Evolutionary conservation across 345 rosid species (phyloP).

Genomic region (Gossypium australe): DNA sequence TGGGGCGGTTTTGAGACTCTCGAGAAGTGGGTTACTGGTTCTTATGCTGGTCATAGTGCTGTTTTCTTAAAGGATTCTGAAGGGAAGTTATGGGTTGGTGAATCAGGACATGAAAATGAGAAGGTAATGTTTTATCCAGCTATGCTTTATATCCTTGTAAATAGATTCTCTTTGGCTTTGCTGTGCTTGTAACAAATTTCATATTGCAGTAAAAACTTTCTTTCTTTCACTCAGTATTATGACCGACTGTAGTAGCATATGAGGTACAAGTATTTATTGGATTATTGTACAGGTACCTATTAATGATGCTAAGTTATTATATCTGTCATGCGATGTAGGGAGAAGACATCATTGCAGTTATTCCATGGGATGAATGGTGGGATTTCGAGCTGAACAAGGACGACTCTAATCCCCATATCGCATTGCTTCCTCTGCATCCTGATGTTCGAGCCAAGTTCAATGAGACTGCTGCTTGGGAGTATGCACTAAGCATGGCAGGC

Average conservation of each 20-base stretch:
- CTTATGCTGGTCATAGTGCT: conserved; percentile 96
- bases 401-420: conserved; percentile 87
- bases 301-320: neutral
- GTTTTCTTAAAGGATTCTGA: conserved; percentile 81
- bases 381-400: conserved; percentile 87
- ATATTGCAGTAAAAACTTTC: neutral
- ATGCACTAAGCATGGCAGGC: conserved; percentile 83
- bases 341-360: conserved; percentile 69
- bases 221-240: neutral
- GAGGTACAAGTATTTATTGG: neutral
- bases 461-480: conserved; percentile 96
- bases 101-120: conserved; percentile 95
- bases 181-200: neutral
- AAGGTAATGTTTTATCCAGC: conserved; percentile 38
- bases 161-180: neutral
- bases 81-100: conserved; percentile 95
- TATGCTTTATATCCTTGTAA: neutral
- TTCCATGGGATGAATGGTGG: conserved; percentile 99
- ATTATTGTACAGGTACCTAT: conserved; percentile 1
- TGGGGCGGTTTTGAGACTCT: conserved; percentile 98
- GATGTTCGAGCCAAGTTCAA: conserved; percentile 81
- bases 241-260: neutral
- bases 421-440: conserved; percentile 89
- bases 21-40: conserved; percentile 99
- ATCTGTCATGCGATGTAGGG: conserved; percentile 43